These are phyloP conservation scores for Naganishia onofrii DNA, from an alignment of 768 basidiomycete genomes.

Conservation along the genomic window DNA sequence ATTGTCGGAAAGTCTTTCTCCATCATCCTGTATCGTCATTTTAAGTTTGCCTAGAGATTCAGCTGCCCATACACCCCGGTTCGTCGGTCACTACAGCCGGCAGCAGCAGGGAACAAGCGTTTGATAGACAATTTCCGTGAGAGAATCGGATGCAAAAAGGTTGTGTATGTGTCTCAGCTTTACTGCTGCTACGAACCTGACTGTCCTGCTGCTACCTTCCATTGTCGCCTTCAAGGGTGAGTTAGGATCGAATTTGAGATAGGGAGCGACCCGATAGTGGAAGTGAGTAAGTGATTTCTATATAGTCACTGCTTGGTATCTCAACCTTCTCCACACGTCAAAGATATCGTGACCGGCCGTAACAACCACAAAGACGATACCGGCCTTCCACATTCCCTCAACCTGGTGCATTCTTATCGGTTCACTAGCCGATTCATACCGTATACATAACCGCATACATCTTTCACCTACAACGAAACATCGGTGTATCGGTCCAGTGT, in stretches of 20 bases:
- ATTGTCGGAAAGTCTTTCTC: neutral
- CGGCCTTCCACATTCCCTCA: neutral
- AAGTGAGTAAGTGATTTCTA: neutral
- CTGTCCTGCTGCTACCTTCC: neutral
- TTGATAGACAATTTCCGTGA: neutral
- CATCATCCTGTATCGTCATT: too few species aligned
- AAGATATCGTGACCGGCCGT: neutral
- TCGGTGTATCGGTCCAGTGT: too few species aligned
- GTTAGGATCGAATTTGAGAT: slow-evolving; percentile 1
- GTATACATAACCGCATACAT: neutral
- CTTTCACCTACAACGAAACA: neutral
- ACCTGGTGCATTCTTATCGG: neutral
- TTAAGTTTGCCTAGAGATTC: too few species aligned
- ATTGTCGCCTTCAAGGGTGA: neutral
- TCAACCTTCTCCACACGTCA: neutral
- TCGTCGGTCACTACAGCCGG: too few species aligned
- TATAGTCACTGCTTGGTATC: neutral
- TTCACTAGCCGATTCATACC: neutral
- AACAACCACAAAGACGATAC: neutral
- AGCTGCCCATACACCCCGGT: too few species aligned
- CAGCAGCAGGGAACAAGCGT: too few species aligned
- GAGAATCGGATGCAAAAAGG: slow-evolving; percentile 6
- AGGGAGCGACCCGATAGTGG: neutral
- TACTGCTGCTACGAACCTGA: neutral
- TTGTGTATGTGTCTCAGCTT: slow-evolving; percentile 8